Evolutionary conservation across 192 early-diverging fungal species (phyloP).

Genomic region (Backusella sp.): DNA sequence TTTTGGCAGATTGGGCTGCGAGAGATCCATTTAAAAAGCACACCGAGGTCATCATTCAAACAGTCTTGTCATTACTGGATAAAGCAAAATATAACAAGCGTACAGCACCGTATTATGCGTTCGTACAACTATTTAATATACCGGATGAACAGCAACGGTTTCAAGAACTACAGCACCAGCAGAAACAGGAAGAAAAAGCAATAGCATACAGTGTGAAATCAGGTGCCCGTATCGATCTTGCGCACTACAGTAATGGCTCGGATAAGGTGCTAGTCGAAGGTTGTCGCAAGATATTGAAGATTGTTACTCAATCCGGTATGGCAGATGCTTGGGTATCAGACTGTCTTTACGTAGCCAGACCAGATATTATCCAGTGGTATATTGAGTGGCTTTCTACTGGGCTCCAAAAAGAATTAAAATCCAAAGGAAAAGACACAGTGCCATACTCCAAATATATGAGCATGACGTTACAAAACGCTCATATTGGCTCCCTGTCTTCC

Average conservation of each 20-base stretch:
- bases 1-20: slow-evolving; percentile 20
- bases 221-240: slow-evolving; percentile 18
- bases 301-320: neutral
- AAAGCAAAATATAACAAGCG: slow-evolving; percentile 15
- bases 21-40: slow-evolving; percentile 17
- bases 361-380: slow-evolving; percentile 14
- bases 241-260: neutral
- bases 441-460: neutral
- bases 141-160: neutral
- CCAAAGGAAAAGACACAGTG: neutral
- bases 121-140: slow-evolving; percentile 18
- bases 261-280: slow-evolving; percentile 2
- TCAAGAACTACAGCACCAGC: neutral
- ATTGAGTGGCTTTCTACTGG: slow-evolving; percentile 22
- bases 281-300: slow-evolving; percentile 11
- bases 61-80: neutral
- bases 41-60: neutral
- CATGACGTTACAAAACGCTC: neutral
- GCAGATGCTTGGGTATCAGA: slow-evolving; percentile 18
- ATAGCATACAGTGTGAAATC: slow-evolving; percentile 17
- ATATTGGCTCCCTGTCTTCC: neutral
- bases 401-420: neutral
- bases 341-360: slow-evolving; percentile 15
- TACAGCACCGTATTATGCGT: slow-evolving; percentile 23
- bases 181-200: neutral